phyloP scores from a whole-genome alignment of 2,329 filamentous ascomycete genomes.

The Fusarium fujikuroi region DNA sequence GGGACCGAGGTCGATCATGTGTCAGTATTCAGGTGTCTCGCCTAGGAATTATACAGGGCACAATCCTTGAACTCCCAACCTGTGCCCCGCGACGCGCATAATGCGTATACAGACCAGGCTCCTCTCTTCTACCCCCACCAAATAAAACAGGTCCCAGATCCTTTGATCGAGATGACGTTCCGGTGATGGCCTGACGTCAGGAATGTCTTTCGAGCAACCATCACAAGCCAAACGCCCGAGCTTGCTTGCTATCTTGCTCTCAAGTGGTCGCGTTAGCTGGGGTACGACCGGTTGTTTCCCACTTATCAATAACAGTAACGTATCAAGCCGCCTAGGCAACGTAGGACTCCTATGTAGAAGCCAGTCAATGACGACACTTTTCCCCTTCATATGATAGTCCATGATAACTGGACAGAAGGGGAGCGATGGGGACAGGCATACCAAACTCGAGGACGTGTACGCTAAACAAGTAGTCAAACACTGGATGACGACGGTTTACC shows the following conservation, averaged over 20 bases:
- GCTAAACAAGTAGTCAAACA: slow-evolving; percentile 11
- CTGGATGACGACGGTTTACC: slow-evolving; percentile 17
- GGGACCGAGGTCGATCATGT: slow-evolving; percentile 1
- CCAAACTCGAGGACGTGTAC: slow-evolving; percentile 2
- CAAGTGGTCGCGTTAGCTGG: slow-evolving; percentile 13
- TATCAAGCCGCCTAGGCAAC: background rate
- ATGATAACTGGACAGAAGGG: background rate
- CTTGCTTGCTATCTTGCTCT: background rate
- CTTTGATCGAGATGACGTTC: slow-evolving; percentile 31
- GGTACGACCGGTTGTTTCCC: background rate
- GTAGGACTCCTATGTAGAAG: slow-evolving; percentile 10
- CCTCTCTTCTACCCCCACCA: slow-evolving; percentile 16
- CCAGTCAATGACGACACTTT: slow-evolving; percentile 39
- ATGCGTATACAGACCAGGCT: slow-evolving; percentile 10
- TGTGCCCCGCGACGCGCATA: slow-evolving; percentile 29
- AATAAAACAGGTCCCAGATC: slow-evolving; percentile 11
- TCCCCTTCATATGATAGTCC: slow-evolving; percentile 33
- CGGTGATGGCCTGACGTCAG: slow-evolving; percentile 37
- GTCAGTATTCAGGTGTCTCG: background rate
- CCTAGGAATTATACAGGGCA: background rate
- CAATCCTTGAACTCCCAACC: background rate
- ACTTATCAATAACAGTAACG: background rate
- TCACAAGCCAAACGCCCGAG: slow-evolving; percentile 18
- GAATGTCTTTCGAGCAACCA: slow-evolving; percentile 19
- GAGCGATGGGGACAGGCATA: background rate